A percentile compares a stretch with the other conserved stretches of the same genome.
phyloP scores from a whole-genome alignment of 1,284 basidiomycete species.

The Heterobasidion annosum region DNA sequence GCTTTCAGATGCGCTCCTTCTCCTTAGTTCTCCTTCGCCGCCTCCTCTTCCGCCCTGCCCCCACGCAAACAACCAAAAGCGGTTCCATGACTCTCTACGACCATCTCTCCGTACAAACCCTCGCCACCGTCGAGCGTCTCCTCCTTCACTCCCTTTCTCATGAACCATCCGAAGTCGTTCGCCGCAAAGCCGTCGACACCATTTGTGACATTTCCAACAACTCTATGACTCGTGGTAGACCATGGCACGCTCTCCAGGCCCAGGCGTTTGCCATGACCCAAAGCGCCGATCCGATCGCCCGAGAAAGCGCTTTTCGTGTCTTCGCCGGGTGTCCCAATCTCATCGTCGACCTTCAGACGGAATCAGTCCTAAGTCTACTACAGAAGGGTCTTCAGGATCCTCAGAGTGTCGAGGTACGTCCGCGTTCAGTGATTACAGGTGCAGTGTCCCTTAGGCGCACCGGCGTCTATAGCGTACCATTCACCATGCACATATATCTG shows the following conservation, averaged over 20 bases:
- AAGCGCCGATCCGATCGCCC: constrained; percentile 25
- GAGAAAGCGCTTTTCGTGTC: constrained; percentile 54
- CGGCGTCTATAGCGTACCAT: not conserved
- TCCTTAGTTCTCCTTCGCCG: constrained; percentile 70
- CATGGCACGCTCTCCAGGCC: constrained; percentile 71
- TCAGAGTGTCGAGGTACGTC: constrained; percentile 49
- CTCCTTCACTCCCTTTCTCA: constrained; percentile 58
- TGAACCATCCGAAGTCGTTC: constrained; percentile 45
- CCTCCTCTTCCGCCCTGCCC: constrained; percentile 53
- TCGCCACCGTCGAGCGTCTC: constrained; percentile 59
- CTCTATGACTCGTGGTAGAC: constrained; percentile 60
- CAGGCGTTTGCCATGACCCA: constrained; percentile 61
- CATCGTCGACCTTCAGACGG: constrained; percentile 62
- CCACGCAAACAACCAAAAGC: constrained; percentile 23
- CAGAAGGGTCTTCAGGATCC: constrained; percentile 56
- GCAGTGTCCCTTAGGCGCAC: too few relatives aligned
- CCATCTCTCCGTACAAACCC: constrained; percentile 54
- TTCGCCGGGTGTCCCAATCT: constrained; percentile 64
- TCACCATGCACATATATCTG: not conserved
- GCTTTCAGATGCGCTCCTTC: constrained; percentile 67
- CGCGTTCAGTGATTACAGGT: not conserved
- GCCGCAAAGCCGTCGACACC: constrained; percentile 66
- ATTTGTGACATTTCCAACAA: constrained; percentile 66
- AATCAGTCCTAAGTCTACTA: constrained; percentile 53
- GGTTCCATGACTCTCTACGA: constrained; percentile 55